These are phyloP conservation scores for Capsicum chinense DNA, from an alignment of 257 asterid species.

Conservation along the genomic window DNA sequence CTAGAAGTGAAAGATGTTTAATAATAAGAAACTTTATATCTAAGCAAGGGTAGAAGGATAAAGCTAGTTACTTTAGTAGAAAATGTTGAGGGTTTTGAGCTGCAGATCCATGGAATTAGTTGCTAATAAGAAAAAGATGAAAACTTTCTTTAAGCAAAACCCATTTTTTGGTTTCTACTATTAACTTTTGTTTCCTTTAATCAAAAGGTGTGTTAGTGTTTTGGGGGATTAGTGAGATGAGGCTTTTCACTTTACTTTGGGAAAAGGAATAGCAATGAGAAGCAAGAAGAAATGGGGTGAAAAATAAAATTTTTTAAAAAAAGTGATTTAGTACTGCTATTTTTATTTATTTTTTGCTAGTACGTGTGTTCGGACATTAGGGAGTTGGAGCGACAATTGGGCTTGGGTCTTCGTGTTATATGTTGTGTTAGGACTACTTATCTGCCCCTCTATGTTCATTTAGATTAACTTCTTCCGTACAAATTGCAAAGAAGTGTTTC, in stretches of 20 bases:
- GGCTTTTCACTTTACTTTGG: not conserved
- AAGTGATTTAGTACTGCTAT: not conserved
- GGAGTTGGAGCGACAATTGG: constrained; percentile 10
- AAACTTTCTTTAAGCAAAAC: not conserved
- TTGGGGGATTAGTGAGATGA: not conserved
- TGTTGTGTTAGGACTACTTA: not conserved
- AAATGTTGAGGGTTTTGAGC: constrained; percentile 25
- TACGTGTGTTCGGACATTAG: not conserved
- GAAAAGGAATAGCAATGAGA: constrained; percentile 17
- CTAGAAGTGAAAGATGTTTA: not conserved
- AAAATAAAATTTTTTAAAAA: not conserved
- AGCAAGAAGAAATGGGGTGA: not conserved
- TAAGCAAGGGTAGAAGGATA: not conserved
- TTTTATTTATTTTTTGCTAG: not conserved
- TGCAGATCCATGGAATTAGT: constrained; percentile 31
- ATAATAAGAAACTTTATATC: not conserved
- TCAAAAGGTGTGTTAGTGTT: too few relatives aligned
- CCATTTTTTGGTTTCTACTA: constrained; percentile 15
- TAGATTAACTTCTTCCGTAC: too few relatives aligned
- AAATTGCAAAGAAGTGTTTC: too few relatives aligned
- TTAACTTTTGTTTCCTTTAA: not conserved
- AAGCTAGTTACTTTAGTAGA: constrained; percentile 14
- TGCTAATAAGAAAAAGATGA: not conserved
- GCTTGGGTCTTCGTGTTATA: not conserved
- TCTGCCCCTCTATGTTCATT: too few relatives aligned